Conservation (phyloP, 164 flowering plant genomes). For the Vitis cinerea region DNA sequence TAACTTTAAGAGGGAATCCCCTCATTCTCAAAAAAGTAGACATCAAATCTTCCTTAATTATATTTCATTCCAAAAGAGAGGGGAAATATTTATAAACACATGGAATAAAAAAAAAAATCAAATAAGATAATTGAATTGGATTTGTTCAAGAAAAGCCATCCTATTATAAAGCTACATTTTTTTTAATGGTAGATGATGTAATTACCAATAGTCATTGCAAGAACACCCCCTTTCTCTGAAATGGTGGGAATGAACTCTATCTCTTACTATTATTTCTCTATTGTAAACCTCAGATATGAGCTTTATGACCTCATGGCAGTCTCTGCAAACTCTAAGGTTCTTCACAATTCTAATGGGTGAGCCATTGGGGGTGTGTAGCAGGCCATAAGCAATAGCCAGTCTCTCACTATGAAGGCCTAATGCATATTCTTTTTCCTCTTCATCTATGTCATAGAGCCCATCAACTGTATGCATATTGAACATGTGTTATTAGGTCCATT, state of each 20-base stretch:
- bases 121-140: too few relatives aligned
- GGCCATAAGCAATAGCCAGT: constrained; percentile 48
- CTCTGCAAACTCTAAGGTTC: constrained; percentile 14
- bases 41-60: too few relatives aligned
- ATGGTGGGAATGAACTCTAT: constrained; percentile 42
- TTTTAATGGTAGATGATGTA: too few relatives aligned
- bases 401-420: constrained; percentile 42
- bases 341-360: constrained; percentile 30
- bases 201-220: constrained; percentile 44
- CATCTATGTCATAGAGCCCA: constrained; percentile 30
- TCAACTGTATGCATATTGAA: constrained; percentile 15
- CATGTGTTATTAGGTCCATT: not conserved
- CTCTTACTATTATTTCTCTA: constrained; percentile 38
- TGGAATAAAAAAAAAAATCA: too few relatives aligned
- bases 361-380: constrained; percentile 37
- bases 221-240: constrained; percentile 37
- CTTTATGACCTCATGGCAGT: constrained; percentile 41
- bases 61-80: too few relatives aligned
- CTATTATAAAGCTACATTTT: too few relatives aligned
- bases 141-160: too few relatives aligned
- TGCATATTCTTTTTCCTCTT: constrained; percentile 43
- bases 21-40: too few relatives aligned
- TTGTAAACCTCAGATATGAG: constrained; percentile 34
- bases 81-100: too few relatives aligned
- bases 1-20: too few relatives aligned